Conservation (phyloP, 2,329 filamentous ascomycete species). For the Cladosporium sp. region DNA sequence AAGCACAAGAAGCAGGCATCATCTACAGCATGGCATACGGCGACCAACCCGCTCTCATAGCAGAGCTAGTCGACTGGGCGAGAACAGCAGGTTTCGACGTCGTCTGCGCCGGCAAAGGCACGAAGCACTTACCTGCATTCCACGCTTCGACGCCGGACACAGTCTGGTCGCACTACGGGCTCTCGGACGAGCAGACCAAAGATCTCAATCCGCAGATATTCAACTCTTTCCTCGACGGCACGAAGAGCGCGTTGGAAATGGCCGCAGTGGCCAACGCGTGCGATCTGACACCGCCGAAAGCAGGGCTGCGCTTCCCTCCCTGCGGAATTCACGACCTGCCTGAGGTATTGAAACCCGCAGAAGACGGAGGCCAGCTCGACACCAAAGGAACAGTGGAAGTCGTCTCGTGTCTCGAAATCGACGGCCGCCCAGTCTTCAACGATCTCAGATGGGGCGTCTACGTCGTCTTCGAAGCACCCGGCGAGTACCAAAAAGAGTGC, state of each 20-base stretch:
- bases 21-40: conserved; percentile 52
- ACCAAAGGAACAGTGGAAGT: conserved; percentile 49
- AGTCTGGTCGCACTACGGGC: conserved; percentile 50
- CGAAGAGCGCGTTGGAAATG: conserved; percentile 51
- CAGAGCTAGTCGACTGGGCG: conserved; percentile 48
- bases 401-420: conserved; percentile 46
- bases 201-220: conserved; percentile 53
- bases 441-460: conserved; percentile 48
- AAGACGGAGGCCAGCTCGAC: conserved; percentile 45
- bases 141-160: conserved; percentile 50
- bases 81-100: conserved; percentile 47
- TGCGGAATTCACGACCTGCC: conserved; percentile 48
- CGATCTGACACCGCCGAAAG: conserved; percentile 42
- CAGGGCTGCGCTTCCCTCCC: conserved; percentile 47
- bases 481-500: conserved; percentile 45
- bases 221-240: conserved; percentile 52
- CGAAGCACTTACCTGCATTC: conserved; percentile 49
- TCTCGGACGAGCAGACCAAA: conserved; percentile 46
- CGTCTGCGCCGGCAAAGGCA: conserved; percentile 49
- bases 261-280: conserved; percentile 51
- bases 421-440: conserved; percentile 45
- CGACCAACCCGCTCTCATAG: conserved; percentile 48
- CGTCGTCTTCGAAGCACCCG: conserved; percentile 47
- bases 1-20: conserved; percentile 47
- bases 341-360: conserved; percentile 41